Evolutionary conservation across 2,329 filamentous ascomycete genomes (phyloP).

Genomic region (Verticillium longisporum): DNA sequence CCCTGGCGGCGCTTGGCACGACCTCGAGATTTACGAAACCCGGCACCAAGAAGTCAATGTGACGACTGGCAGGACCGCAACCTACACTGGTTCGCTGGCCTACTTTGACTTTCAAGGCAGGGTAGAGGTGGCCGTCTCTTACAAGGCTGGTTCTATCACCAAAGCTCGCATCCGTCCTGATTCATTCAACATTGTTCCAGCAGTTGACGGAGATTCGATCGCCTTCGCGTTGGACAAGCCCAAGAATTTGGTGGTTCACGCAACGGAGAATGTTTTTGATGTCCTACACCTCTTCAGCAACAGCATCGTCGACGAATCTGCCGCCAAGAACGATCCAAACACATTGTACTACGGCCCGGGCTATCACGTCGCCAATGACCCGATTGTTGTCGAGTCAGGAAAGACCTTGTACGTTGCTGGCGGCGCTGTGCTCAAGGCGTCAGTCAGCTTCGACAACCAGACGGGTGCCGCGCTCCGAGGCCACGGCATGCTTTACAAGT

Average conservation of each 20-base stretch:
- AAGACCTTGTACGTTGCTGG: conserved; percentile 12
- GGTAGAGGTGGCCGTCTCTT: background rate
- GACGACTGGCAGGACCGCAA: background rate
- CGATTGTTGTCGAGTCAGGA: conserved; percentile 5
- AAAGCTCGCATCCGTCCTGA: conserved; percentile 1
- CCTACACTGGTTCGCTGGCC: background rate
- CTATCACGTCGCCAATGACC: conserved; percentile 11
- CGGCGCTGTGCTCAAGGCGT: conserved; percentile 11
- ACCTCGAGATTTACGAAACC: background rate
- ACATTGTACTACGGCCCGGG: conserved; percentile 16
- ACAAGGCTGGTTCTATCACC: background rate
- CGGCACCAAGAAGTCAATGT: conserved; percentile 3
- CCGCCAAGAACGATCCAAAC: background rate
- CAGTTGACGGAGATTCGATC: background rate
- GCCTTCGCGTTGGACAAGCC: background rate
- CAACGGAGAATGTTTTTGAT: conserved; percentile 16
- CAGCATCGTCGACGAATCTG: conserved; percentile 7
- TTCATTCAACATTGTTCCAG: background rate
- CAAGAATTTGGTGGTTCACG: conserved; percentile 4
- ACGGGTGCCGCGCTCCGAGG: conserved; percentile 11
- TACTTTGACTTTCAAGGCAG: background rate
- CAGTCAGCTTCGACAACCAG: conserved; percentile 14
- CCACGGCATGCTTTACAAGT: conserved; percentile 12
- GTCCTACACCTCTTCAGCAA: conserved; percentile 16
- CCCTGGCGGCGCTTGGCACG: background rate